A percentile compares a stretch with the other conserved stretches of the same genome.
Conservation (phyloP, 129 eudicot genomes). For the Sambucus nigra region DNA sequence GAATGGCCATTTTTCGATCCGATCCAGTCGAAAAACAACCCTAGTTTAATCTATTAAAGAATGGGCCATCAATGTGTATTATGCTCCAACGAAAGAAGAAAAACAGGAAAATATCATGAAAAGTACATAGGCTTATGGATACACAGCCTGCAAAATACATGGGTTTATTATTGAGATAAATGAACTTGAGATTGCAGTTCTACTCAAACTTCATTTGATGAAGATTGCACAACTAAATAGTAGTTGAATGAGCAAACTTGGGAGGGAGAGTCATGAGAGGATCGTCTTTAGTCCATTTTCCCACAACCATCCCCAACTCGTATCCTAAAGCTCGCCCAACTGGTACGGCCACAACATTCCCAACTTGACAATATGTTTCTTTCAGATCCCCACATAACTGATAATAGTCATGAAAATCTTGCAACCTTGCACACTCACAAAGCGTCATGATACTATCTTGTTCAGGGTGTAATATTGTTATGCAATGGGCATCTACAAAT, state of each 20-base stretch:
- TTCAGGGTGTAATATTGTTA: slow-evolving; percentile 59
- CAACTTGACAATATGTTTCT: slow-evolving; percentile 55
- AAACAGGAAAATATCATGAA: too few species aligned
- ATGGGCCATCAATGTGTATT: too few species aligned
- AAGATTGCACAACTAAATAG: slow-evolving; percentile 22
- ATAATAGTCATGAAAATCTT: slow-evolving; percentile 54
- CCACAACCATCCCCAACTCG: slow-evolving; percentile 41
- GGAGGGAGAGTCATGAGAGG: slow-evolving; percentile 48
- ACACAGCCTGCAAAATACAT: too few species aligned
- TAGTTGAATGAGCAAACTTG: slow-evolving; percentile 51
- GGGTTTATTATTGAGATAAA: too few species aligned
- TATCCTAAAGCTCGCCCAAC: slow-evolving; percentile 60
- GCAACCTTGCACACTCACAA: slow-evolving; percentile 57
- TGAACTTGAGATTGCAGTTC: too few species aligned
- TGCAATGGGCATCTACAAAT: slow-evolving; percentile 35
- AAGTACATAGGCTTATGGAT: too few species aligned
- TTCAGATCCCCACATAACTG: slow-evolving; percentile 40
- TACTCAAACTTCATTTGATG: background rate
- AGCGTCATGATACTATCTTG: slow-evolving; percentile 51
- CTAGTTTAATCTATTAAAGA: too few species aligned
- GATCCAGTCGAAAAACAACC: too few species aligned
- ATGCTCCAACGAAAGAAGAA: too few species aligned
- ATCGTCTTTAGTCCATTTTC: slow-evolving; percentile 25
- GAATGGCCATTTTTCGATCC: too few species aligned
- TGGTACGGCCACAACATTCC: slow-evolving; percentile 63